phyloP scores from a whole-genome alignment of 1,139 yeast species.

The Protomyces pachydermus region DNA sequence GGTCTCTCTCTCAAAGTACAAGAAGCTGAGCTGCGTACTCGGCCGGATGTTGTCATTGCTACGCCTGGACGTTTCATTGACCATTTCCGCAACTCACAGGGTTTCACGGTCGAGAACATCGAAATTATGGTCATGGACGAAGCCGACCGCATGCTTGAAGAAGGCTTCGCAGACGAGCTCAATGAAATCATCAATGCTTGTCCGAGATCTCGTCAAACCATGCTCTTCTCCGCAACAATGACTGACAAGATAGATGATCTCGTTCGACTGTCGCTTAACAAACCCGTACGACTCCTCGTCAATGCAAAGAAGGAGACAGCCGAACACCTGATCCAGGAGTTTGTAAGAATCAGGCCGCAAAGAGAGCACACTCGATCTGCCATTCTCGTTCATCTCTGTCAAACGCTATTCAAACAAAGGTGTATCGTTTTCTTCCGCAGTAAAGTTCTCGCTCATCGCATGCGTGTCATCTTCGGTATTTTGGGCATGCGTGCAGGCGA shows the following conservation, averaged over 20 bases:
- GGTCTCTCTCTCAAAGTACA: constrained; percentile 92
- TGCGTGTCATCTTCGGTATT: constrained; percentile 79
- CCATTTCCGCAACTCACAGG: constrained; percentile 90
- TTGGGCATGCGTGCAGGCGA: constrained; percentile 86
- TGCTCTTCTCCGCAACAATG: constrained; percentile 96
- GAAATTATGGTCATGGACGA: constrained; percentile 93
- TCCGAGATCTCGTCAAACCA: constrained; percentile 87
- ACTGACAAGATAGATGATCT: constrained; percentile 70
- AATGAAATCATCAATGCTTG: constrained; percentile 80
- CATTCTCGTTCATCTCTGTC: constrained; percentile 46
- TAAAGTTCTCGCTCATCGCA: constrained; percentile 81
- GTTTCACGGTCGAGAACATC: constrained; percentile 82
- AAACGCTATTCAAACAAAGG: constrained; percentile 64
- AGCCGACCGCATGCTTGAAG: constrained; percentile 99
- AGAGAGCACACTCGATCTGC: constrained; percentile 82
- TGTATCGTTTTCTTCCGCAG: constrained; percentile 86
- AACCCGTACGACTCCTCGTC: constrained; percentile 91
- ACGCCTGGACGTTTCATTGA: constrained; percentile 97
- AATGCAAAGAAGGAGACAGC: constrained; percentile 96
- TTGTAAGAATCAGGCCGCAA: constrained; percentile 78
- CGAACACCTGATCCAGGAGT: constrained; percentile 78
- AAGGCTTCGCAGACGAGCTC: constrained; percentile 93
- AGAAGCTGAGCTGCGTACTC: constrained; percentile 81
- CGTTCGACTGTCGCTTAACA: constrained; percentile 77
- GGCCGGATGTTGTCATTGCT: constrained; percentile 95